These are phyloP conservation scores for Solanum corneliomulleri DNA, from an alignment of 257 asterid species.

Conservation along the genomic window DNA sequence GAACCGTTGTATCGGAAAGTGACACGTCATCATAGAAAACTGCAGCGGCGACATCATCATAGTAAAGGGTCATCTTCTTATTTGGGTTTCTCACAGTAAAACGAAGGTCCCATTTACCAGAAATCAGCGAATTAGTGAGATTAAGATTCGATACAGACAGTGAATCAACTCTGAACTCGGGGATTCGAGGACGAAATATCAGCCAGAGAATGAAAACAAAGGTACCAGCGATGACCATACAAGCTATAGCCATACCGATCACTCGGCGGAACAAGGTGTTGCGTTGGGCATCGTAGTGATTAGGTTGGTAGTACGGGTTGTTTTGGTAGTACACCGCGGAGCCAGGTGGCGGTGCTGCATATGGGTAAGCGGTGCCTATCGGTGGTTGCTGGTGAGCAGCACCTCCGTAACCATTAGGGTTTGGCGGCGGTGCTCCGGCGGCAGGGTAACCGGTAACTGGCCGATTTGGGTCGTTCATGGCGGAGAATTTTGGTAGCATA, in stretches of 20 bases:
- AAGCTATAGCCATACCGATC: constrained; percentile 38
- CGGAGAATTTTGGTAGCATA: not conserved
- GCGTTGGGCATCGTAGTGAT: constrained; percentile 41
- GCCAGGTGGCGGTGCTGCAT: constrained; percentile 36
- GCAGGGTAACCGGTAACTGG: constrained; percentile 84
- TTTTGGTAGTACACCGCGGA: constrained; percentile 16
- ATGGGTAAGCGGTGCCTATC: constrained; percentile 44
- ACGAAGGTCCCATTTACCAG: constrained; percentile 39
- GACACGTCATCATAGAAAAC: constrained; percentile 16
- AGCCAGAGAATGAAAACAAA: constrained; percentile 71
- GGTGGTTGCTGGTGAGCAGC: constrained; percentile 14
- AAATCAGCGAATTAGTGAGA: constrained; percentile 25
- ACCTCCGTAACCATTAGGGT: constrained; percentile 26
- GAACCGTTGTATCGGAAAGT: constrained; percentile 38
- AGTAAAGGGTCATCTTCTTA: constrained; percentile 46
- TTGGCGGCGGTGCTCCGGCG: constrained; percentile 1
- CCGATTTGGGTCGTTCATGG: constrained; percentile 51
- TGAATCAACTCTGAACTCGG: constrained; percentile 64
- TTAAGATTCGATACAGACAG: constrained; percentile 45
- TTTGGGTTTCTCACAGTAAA: constrained; percentile 75
- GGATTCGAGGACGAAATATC: constrained; percentile 74
- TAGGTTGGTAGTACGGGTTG: constrained; percentile 28
- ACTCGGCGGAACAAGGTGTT: constrained; percentile 71
- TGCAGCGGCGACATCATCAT: constrained; percentile 35
- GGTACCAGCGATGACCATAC: constrained; percentile 39